phyloP scores from a whole-genome alignment of 202 grass and related monocot species.

The Saccharum hybrid region DNA sequence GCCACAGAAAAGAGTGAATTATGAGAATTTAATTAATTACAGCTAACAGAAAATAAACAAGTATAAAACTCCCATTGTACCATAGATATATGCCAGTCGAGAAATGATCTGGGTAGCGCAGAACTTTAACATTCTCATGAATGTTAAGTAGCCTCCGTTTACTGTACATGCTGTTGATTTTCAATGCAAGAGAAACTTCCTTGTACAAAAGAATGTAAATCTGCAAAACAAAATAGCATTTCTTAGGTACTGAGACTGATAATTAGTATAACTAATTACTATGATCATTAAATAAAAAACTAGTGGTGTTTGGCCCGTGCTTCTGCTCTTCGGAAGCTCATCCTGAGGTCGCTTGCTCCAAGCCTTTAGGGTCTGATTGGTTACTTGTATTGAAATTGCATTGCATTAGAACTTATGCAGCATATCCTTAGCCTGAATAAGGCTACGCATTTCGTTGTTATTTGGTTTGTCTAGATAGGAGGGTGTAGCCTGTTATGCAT shows the following conservation, averaged over 20 bases:
- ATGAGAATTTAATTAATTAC: constrained; percentile 22
- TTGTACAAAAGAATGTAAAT: constrained; percentile 96
- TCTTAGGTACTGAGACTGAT: constrained; percentile 15
- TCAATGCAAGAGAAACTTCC: constrained; percentile 83
- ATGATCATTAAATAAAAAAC: not conserved
- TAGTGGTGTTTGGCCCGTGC: too few relatives aligned
- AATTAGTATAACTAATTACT: constrained; percentile 19
- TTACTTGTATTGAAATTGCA: too few relatives aligned
- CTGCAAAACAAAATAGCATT: constrained; percentile 47
- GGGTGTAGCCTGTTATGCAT: too few relatives aligned
- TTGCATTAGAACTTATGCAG: too few relatives aligned
- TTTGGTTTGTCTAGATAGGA: too few relatives aligned
- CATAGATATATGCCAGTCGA: constrained; percentile 84
- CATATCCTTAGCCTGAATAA: too few relatives aligned
- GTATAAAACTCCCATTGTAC: constrained; percentile 30
- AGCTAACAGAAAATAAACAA: constrained; percentile 28
- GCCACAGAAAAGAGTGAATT: constrained; percentile 10
- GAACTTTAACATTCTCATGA: constrained; percentile 93
- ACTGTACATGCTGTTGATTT: constrained; percentile 87
- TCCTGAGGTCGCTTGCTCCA: too few relatives aligned
- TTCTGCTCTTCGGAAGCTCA: too few relatives aligned
- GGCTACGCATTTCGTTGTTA: too few relatives aligned
- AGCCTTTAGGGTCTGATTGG: too few relatives aligned
- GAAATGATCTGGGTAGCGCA: constrained; percentile 92
- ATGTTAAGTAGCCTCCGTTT: constrained; percentile 72